phyloP scores from a whole-genome alignment of 148 eudicot genomes.

The Cornus florida region DNA sequence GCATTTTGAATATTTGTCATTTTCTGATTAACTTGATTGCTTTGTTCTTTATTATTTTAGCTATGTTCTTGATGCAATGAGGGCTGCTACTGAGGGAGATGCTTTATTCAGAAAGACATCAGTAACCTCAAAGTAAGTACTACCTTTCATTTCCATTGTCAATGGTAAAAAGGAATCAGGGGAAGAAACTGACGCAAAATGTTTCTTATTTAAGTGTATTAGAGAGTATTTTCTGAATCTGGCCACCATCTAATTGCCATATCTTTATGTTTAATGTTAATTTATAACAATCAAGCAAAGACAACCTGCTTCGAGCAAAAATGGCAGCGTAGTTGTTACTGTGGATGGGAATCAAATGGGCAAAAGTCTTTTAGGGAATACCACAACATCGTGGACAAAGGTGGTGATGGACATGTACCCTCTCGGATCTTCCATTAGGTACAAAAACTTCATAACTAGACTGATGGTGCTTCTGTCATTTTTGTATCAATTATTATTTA shows the following conservation, averaged over 20 bases:
- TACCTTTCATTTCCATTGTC: slow-evolving; percentile 10
- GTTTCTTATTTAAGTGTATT: background rate
- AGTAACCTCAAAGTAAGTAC: slow-evolving; percentile 58
- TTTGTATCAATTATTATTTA: background rate
- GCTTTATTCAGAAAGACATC: slow-evolving; percentile 42
- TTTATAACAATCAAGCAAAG: slow-evolving; percentile 82
- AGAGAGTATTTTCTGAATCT: background rate
- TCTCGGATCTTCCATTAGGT: slow-evolving; percentile 76
- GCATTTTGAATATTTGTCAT: background rate
- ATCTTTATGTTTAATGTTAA: slow-evolving; percentile 12
- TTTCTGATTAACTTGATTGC: slow-evolving; percentile 4
- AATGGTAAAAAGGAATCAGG: background rate
- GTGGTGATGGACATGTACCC: slow-evolving; percentile 84
- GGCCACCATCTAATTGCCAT: slow-evolving; percentile 17
- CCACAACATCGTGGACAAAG: slow-evolving; percentile 67
- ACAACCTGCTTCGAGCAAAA: slow-evolving; percentile 86
- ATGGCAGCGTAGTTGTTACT: slow-evolving; percentile 46
- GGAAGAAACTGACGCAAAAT: background rate
- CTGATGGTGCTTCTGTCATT: background rate
- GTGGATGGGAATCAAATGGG: slow-evolving; percentile 49
- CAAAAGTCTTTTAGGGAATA: slow-evolving; percentile 46
- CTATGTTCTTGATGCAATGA: slow-evolving; percentile 87
- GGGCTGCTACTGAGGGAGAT: slow-evolving; percentile 54
- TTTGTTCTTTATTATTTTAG: slow-evolving; percentile 26
- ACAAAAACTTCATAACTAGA: background rate